These are phyloP conservation scores for Coemansia sp. DNA, from an alignment of 192 early-diverging fungal genomes.

Conservation along the genomic window DNA sequence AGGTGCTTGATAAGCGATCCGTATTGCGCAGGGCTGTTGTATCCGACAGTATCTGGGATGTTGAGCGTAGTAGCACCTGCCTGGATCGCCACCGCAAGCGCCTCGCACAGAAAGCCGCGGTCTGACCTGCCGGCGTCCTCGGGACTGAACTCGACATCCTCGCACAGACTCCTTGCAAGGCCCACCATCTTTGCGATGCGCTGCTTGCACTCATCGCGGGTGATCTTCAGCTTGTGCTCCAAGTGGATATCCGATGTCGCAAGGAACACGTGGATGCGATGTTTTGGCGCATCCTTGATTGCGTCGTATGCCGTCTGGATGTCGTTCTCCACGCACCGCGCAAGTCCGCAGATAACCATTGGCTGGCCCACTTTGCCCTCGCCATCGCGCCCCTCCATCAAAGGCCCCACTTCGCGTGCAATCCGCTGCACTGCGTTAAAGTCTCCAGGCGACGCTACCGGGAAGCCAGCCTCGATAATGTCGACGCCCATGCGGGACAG, in stretches of 20 bases:
- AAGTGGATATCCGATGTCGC: constrained; percentile 97
- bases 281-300: constrained; percentile 76
- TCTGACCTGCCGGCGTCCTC: constrained; percentile 94
- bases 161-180: constrained; percentile 74
- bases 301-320: constrained; percentile 90
- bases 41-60: constrained; percentile 98
- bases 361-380: constrained; percentile 61
- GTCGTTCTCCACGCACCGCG: constrained; percentile 79
- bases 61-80: constrained; percentile 95
- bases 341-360: constrained; percentile 87
- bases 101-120: constrained; percentile 80
- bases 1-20: constrained; percentile 83
- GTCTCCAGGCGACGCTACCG: constrained; percentile 90
- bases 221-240: constrained; percentile 89
- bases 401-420: constrained; percentile 84
- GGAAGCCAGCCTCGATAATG: constrained; percentile 95
- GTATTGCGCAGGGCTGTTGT: constrained; percentile 89
- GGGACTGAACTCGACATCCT: constrained; percentile 92
- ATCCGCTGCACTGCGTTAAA: constrained; percentile 94
- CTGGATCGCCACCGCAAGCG: constrained; percentile 76
- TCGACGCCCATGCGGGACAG: constrained; percentile 93
- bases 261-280: constrained; percentile 92
- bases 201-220: constrained; percentile 78
- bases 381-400: constrained; percentile 76
- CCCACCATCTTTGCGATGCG: constrained; percentile 77